Evolutionary conservation across 2,329 filamentous ascomycete genomes (phyloP), one percentile per base, ranked within the genome.

Genomic region (Plectosphaerella sp.): DNA sequence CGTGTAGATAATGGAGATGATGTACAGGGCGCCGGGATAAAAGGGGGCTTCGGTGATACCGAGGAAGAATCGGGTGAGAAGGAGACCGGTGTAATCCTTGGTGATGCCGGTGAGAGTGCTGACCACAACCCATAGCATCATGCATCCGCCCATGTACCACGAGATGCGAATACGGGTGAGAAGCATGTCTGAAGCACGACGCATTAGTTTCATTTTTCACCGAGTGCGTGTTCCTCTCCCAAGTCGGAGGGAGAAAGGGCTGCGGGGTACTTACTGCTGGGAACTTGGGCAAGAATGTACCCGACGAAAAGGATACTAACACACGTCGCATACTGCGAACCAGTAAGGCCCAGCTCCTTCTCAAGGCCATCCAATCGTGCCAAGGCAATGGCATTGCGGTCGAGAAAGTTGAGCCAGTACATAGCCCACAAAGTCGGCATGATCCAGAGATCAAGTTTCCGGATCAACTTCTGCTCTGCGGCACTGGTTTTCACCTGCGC

Each of bases 301-400:
- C 58, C 64, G 7, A 64, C 63, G 22, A 67, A 67, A 0, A 68
- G 60, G 28, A 69, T 64, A 0, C 63, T 67, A n/a, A 67, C 63
- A 41, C 62, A 60, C 9, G 62, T 66, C 45, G 64, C 61, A 51
- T 65, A 67, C 50, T 67, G 49, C 20, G 52, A 50, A 77, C 72
- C 73, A 1, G 62, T 64, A 45, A 84, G 64, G 5, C 70, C 65
- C 9, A 84, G 64, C 45, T 83, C 76, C 6, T 73, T 67, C 48
- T 80, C 74, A 4, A 84, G 62, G 1, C 75, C 76, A 52, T 79
- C 75, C 33, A 84, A 59, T 25, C 74, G 69, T 6, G 80, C 80
- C 18, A 79, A 76, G 3, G 80, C 79, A 58, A 84, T 81, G 45
- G 82, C 78, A 52, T 78, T 80, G 15, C 75, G 67, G 57, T 80